Base-by-base conservation (phyloP, 1,284 basidiomycete genomes). In the Moniliella sp. region DNA sequence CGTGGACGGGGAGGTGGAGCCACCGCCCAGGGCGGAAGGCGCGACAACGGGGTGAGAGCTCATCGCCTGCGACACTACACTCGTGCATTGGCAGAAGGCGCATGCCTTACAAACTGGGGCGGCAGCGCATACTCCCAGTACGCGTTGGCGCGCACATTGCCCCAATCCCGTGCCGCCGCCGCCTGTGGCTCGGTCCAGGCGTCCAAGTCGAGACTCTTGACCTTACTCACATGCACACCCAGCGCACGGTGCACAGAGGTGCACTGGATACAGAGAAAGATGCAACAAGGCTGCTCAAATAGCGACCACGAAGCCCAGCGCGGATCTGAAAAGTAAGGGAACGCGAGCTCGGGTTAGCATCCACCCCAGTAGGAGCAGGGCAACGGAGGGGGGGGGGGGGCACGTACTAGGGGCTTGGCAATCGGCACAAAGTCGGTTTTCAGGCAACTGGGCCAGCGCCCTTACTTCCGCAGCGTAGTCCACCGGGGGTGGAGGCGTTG, bases 261-360 rank as follows among this genome's bases (percentile, higher is more conserved):
- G 40, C 67, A 69, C 9, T 62, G 50, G 27, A 68, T 69, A 46
- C 67, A 69, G n/a, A n/a, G 28, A 68, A 68, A 67, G 37, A 67
- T 57, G 37, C 47, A 50, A 28, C 48, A 45, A 1, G 48, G 36
- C 36, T 43, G 36, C n/a, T 36, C 35, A 21, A 64, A 64, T 35
- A 68, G 36, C 15, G 42, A 48, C 51, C 53, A 61, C 2, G 57
- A 59, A 3, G 61, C 57, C 61, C 61, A 63, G 5, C 46, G 62
- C 2, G 67, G 65, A n/a, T 55, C 48, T 10, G 21, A 9, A 11
- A 18, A 18, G 3, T 16, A 23, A n/a, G n/a, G n/a, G n/a, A n/a
- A n/a, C n/a, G n/a, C n/a, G n/a, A n/a, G n/a, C n/a, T n/a, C n/a
- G n/a, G n/a, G n/a, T n/a, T n/a, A n/a, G n/a, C n/a, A n/a, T n/a